phyloP scores from a whole-genome alignment of 208 protist species.

The Trypanosoma theileri region DNA sequence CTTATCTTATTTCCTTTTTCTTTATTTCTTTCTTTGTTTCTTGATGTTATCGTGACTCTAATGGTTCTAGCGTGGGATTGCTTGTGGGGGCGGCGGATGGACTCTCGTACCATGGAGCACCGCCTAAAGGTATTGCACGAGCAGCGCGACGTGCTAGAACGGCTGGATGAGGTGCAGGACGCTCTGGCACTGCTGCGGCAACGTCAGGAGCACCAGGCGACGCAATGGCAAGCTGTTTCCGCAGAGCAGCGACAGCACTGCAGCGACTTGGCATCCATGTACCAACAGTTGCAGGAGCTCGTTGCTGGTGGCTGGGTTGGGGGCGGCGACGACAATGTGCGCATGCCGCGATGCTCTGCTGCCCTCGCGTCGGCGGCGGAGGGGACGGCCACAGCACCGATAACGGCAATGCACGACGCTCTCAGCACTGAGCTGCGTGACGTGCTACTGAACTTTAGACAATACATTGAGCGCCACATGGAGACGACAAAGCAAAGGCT shows the following conservation, averaged over 20 bases:
- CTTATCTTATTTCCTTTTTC: no score
- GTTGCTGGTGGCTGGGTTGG: not conserved
- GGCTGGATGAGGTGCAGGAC: constrained; percentile 14
- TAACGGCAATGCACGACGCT: not conserved
- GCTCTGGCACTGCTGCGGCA: constrained; percentile 9
- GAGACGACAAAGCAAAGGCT: constrained; percentile 14
- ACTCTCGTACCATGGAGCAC: not conserved
- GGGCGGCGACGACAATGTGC: no score
- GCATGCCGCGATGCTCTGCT: no score
- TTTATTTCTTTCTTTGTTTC: not conserved
- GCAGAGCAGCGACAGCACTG: constrained; percentile 29
- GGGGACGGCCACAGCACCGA: no score
- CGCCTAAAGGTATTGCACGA: constrained; percentile 3
- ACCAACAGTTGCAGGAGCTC: constrained; percentile 28
- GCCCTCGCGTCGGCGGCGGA: no score
- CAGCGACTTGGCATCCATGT: constrained; percentile 25
- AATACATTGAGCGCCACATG: constrained; percentile 25
- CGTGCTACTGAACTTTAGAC: constrained; percentile 32
- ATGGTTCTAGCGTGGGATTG: not conserved
- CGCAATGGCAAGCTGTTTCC: constrained; percentile 14
- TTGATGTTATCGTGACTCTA: not conserved
- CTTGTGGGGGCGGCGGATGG: constrained; percentile 50
- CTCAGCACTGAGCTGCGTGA: constrained; percentile 16
- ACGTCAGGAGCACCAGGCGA: constrained; percentile 18
- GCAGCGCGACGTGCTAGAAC: constrained; percentile 11